phyloP scores from a whole-genome alignment of 306 rosid genomes.

The Datisca glomerata region DNA sequence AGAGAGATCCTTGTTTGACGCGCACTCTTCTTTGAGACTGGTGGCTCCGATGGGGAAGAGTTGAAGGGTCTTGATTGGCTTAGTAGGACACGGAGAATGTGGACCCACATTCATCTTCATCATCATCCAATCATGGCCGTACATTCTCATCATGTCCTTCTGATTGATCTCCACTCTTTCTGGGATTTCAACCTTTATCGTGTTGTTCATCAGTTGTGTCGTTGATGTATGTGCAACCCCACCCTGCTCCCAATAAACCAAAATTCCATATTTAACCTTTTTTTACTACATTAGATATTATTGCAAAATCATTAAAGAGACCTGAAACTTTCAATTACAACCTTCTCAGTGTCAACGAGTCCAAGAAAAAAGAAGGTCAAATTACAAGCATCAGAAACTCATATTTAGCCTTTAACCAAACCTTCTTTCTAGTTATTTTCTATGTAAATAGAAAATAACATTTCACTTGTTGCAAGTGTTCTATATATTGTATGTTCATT shows the following conservation, averaged over 20 bases:
- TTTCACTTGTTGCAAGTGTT: too few relatives aligned
- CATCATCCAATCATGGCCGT: slow-evolving; percentile 34
- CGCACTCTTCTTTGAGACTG: slow-evolving; percentile 37
- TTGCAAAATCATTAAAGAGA: neutral
- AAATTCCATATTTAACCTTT: neutral
- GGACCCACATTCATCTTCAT: slow-evolving; percentile 23
- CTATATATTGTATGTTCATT: too few relatives aligned
- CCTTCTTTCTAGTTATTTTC: too few relatives aligned
- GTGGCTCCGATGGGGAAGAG: slow-evolving; percentile 68
- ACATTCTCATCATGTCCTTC: slow-evolving; percentile 20
- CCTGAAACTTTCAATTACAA: neutral
- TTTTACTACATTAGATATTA: slow-evolving; percentile 1
- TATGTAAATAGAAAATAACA: too few relatives aligned
- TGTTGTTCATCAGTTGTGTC: slow-evolving; percentile 17
- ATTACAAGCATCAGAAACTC: too few relatives aligned
- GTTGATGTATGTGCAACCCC: slow-evolving; percentile 29
- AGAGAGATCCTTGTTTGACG: neutral
- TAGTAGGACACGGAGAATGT: slow-evolving; percentile 19
- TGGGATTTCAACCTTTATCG: slow-evolving; percentile 22
- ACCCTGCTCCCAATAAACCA: slow-evolving; percentile 15
- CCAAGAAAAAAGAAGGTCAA: neutral
- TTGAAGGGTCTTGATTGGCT: slow-evolving; percentile 65
- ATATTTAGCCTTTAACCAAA: too few relatives aligned
- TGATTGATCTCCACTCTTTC: slow-evolving; percentile 25
- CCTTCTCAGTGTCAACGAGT: neutral